Percentiles rank a stretch among this genome's conserved stretches.
These are phyloP conservation scores for Barnettozyma vustinii DNA, from an alignment of 805 yeast genomes.

Conservation along the genomic window DNA sequence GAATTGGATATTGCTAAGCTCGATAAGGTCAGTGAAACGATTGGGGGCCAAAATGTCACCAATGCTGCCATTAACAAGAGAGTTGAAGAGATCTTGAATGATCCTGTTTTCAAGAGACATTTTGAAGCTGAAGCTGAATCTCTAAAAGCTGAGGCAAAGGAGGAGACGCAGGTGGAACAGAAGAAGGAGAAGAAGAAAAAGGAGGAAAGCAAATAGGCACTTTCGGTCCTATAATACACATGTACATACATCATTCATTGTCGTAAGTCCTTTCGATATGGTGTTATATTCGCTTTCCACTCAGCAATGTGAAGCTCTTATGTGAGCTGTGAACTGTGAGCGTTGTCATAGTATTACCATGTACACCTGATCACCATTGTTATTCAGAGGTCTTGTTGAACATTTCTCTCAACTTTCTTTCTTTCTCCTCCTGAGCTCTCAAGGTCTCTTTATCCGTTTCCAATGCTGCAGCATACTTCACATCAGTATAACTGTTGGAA, in stretches of 20 bases:
- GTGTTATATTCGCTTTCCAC: too few species aligned
- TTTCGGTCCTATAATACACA: neutral
- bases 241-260: conserved; percentile 1
- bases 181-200: conserved; percentile 11
- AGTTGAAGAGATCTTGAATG: conserved; percentile 65
- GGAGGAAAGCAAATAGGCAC: conserved; percentile 2
- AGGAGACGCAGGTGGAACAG: conserved; percentile 2
- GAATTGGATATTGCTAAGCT: conserved; percentile 18
- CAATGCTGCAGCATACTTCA: conserved; percentile 2
- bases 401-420: conserved; percentile 35
- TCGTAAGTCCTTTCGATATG: neutral
- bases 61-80: conserved; percentile 31
- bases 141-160: neutral
- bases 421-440: conserved; percentile 36
- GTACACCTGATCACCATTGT: neutral
- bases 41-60: conserved; percentile 10
- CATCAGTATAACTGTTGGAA: conserved; percentile 22
- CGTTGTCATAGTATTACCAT: neutral
- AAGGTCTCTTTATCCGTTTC: conserved; percentile 21
- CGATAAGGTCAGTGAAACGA: conserved; percentile 6
- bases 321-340: neutral
- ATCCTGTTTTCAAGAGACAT: conserved; percentile 63
- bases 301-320: neutral
- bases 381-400: conserved; percentile 23
- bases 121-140: conserved; percentile 13